Evolutionary conservation across 352 stramenopile genomes (phyloP), one percentile per base, ranked within the genome.

Genomic region (Albugo candida): DNA sequence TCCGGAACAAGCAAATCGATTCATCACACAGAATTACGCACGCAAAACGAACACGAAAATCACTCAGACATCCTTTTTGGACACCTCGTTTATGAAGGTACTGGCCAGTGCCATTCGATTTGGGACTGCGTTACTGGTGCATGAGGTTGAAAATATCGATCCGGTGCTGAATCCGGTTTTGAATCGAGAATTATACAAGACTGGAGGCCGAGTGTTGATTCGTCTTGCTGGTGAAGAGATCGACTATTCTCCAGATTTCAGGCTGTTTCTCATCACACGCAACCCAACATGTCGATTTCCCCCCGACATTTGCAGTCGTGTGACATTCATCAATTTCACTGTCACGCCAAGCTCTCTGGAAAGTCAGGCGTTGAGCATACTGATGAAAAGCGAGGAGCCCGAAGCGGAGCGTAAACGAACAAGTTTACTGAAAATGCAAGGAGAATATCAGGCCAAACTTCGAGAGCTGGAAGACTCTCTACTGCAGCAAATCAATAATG

Each of bases 61-160:
- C 48, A 75, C 95, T 44, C 97, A 97, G 52, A 99, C 95, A 4
- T 98, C 93, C 24, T 99, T 99, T 66, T 64, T 99, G 46, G 95
- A 99, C 59, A 95, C 92, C 38, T 94, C 86, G 8, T 99, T 99
- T 70, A 97, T 98, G 75, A 99, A 99, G 63, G 96, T 96, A n/a
- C 67, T 99, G 17, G 93, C 93, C n/a, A 97, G 92, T 56, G 94
- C 95, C 20, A 96, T 99, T 65, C 93, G 96, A 36, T 99, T 99
- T 60, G 96, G 96, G 36, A 99, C 92, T 20, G 89, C 95, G 34
- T 67, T 99, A 31, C 62, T 99, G 12, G 95, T 99, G 19, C 92
- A 98, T 55, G 97, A 99, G 63, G 96, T 99, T 16, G 96, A 99
- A 59, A 96, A 93, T 45, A 94, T 99, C 41, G 96, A 99, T 63